Base-by-base conservation (phyloP, 805 yeast genomes). In the Lipomyces kockii region DNA sequence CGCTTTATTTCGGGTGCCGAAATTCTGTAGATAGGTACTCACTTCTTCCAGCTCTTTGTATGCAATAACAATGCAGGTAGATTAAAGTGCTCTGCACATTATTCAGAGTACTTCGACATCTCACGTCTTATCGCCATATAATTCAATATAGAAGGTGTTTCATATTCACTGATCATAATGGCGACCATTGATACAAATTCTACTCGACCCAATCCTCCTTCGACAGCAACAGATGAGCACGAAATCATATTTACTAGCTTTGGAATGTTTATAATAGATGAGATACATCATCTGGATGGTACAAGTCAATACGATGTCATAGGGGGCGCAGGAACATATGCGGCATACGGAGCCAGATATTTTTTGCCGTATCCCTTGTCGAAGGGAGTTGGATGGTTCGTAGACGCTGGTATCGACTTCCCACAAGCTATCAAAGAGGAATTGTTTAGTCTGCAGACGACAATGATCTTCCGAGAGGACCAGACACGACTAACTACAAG, bases 241-340 rank as follows among this genome's bases (percentile, higher is more conserved):
- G 55, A 22, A 25, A 52, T 52, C 27, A 29, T 52, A 29, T 52
- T 52, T 52, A 25, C 55, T 7, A 84, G 96, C 0, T 81, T 90
- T 81, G 98, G 97, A 58, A 89, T 93, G 91, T 89, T 92, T 78
- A 92, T 94, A 74, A 84, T 93, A 20, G 98, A 93, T 77, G 97
- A 91, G 71, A 91, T 92, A 72, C 87, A 85, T 65, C 87, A 85
- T 73, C 78, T 69, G 61, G 79, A 65, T 64, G 82, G 71, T 66
- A 53, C 73, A 79, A 29, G 81, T 80, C 71, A 76, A 73, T 69
- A 67, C 54, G 77, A 90, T 75, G 82, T 93, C 7, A 81, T 91
- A 58, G 98, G 98, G 0, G 98, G 98, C 1, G 98, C 93, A 1
- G 97, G 97, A 0, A 85, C 94, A 0, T 93, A 84, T 76, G 92